Evolutionary conservation across 768 basidiomycete genomes (phyloP).

Genomic region (Lentinula lateritia): DNA sequence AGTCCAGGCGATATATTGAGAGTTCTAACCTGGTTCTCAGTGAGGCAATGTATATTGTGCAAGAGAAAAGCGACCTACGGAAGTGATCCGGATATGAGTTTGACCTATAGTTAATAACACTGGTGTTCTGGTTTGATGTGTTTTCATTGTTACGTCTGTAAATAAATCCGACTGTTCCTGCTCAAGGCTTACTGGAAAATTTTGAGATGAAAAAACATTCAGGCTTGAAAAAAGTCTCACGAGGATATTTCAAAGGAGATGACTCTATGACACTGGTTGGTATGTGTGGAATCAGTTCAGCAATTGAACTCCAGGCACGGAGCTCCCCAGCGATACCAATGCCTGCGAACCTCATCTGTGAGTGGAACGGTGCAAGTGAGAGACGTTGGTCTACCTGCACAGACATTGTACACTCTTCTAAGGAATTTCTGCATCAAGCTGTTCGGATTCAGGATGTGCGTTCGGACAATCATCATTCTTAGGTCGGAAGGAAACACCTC

Average conservation of each 20-base stretch:
- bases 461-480: slow-evolving; percentile 49
- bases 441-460: slow-evolving; percentile 74
- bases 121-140: slow-evolving; percentile 64
- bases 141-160: slow-evolving; percentile 61
- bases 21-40: slow-evolving; percentile 51
- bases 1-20: slow-evolving; percentile 62
- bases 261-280: slow-evolving; percentile 40
- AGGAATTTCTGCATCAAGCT: slow-evolving; percentile 66
- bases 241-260: slow-evolving; percentile 39
- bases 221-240: slow-evolving; percentile 30
- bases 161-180: slow-evolving; percentile 50
- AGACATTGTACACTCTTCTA: slow-evolving; percentile 71
- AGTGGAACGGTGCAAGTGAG: neutral
- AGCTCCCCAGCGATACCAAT: slow-evolving; percentile 46
- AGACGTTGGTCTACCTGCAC: slow-evolving; percentile 18
- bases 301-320: slow-evolving; percentile 57
- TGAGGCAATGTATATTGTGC: slow-evolving; percentile 5
- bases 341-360: slow-evolving; percentile 28
- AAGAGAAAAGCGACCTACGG: slow-evolving; percentile 37
- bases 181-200: slow-evolving; percentile 50
- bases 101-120: slow-evolving; percentile 62
- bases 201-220: neutral
- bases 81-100: slow-evolving; percentile 73
- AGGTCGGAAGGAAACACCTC: slow-evolving; percentile 73
- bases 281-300: slow-evolving; percentile 53